Evolutionary conservation across 805 yeast genomes (phyloP).

Genomic region (Limtongia smithiae): DNA sequence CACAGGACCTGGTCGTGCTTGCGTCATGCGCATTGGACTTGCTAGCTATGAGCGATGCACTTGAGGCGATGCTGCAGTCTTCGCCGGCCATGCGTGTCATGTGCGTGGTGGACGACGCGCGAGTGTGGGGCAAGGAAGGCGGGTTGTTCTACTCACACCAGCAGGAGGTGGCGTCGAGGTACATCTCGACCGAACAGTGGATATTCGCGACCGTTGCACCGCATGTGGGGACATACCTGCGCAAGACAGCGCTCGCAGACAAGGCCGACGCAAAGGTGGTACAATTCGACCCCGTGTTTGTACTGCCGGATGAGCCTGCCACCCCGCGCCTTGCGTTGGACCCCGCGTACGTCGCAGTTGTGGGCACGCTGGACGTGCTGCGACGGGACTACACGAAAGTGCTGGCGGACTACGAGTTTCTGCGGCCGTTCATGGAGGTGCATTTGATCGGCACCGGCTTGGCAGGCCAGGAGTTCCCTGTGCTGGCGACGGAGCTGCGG

Average conservation of each 20-base stretch:
- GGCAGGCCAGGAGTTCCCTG: not conserved
- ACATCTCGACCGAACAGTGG: constrained; percentile 21
- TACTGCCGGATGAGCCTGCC: constrained; percentile 8
- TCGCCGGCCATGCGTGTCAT: constrained; percentile 16
- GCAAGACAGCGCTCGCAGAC: constrained; percentile 12
- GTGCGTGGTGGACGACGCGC: constrained; percentile 25
- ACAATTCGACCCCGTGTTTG: constrained; percentile 15
- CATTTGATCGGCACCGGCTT: constrained; percentile 5
- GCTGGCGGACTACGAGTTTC: not conserved
- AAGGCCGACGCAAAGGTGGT: constrained; percentile 8
- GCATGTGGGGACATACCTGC: constrained; percentile 18
- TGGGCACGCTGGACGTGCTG: constrained; percentile 14
- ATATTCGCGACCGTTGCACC: constrained; percentile 19
- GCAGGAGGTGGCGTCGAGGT: constrained; percentile 11
- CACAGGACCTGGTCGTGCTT: constrained; percentile 23
- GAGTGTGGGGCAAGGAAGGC: constrained; percentile 10
- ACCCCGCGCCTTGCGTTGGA: not conserved
- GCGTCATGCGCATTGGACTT: constrained; percentile 24
- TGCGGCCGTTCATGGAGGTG: constrained; percentile 3
- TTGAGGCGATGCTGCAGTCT: constrained; percentile 3
- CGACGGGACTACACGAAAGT: constrained; percentile 9
- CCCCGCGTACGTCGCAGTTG: constrained; percentile 6
- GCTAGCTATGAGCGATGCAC: not conserved
- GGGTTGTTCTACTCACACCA: constrained; percentile 4
- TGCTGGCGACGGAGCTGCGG: not conserved